Base-by-base conservation (phyloP, 2,329 filamentous ascomycete genomes). In the Didymella glomerata region DNA sequence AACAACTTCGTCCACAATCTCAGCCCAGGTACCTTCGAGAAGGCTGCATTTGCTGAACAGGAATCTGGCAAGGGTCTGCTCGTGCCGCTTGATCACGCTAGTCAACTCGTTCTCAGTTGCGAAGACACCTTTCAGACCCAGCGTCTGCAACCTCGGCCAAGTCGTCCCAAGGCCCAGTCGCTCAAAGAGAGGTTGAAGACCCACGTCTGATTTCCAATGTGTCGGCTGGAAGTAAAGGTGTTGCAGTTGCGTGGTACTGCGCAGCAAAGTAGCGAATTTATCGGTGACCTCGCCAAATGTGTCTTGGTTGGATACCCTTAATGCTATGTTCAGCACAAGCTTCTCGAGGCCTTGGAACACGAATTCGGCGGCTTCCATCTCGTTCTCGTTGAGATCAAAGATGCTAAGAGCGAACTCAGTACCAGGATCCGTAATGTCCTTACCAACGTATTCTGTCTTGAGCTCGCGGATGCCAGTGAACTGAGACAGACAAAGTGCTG, bases 1-100 rank as follows among this genome's bases (percentile, higher is more conserved):
- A 4, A 73, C 38, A 5, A 73, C 64, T 22, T 73, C 64, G 25
- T 73, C 67, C 1, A 73, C 69, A 22, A 75, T 18, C 13, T 70
- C 66, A 8, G 65, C 63, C 71, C 73, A 75, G 2, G 36, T 10
- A 10, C 71, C 71, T 9, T 49, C 32, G 7, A 46, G 30, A 2
- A 75, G 54, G 41, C 60, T 64, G 45, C 57, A 72, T 14, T 50
- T 32, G 2, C 44, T 48, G 38, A 73, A 66, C 1, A 27, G 41
- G 3, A 71, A 22, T 4, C 58, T 55, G 6, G 10, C 38, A 3
- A 76, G 62, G 0, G 69, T 72, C 4, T 59, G 45, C 11, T 59
- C 61, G 53, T 73, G 67, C 30, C 71, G 62, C 18, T 34, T 16
- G 27, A 74, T 57, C 3, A 73, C 20, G n/a, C 52, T 42, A 5